Conservation (phyloP, 2,329 filamentous ascomycete genomes). For the Penicillium sp. region DNA sequence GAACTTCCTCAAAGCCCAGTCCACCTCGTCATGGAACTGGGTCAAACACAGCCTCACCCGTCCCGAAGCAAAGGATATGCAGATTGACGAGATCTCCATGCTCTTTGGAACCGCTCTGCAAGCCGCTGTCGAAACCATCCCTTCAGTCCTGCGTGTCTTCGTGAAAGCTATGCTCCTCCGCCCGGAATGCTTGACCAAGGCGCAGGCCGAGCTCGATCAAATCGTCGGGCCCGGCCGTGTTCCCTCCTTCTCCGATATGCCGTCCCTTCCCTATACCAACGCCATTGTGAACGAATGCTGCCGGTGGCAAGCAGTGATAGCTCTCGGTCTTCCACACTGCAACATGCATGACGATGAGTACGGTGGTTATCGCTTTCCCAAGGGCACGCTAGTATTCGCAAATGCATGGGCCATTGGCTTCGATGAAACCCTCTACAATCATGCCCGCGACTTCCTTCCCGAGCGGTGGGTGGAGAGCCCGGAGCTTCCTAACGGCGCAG, state of each 20-base stretch:
- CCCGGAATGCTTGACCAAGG: not conserved
- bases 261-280: not conserved
- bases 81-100: not conserved
- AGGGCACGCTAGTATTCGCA: not conserved
- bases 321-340: not conserved
- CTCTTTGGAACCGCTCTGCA: not conserved
- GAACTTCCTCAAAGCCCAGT: no score
- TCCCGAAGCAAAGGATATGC: not conserved
- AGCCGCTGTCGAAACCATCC: not conserved
- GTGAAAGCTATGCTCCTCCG: not conserved
- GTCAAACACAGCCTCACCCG: not conserved
- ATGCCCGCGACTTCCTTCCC: not conserved
- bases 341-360: not conserved
- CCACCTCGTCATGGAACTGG: no score
- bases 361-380: not conserved
- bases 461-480: no score
- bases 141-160: not conserved
- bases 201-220: not conserved
- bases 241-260: not conserved
- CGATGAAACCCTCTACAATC: not conserved
- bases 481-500: no score
- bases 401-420: not conserved
- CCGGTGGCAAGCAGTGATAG: not conserved
- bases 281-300: not conserved
- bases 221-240: not conserved